Evolutionary conservation across 495 filamentous ascomycete genomes (phyloP).

Genomic region (Neurospora sp.): DNA sequence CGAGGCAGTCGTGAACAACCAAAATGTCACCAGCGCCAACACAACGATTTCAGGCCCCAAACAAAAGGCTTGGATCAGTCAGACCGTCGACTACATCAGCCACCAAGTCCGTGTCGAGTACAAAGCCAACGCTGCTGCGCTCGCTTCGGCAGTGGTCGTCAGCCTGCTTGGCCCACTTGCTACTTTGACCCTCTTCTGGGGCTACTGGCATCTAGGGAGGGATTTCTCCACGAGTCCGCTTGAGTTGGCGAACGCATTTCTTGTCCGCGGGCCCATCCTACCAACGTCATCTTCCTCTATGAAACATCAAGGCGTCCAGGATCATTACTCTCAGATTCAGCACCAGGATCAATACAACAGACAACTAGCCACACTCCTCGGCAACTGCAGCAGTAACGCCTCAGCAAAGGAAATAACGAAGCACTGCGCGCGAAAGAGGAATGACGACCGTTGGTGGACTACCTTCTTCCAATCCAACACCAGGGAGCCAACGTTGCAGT

Average conservation of each 20-base stretch:
- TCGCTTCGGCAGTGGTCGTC: background rate
- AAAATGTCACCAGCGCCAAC: background rate
- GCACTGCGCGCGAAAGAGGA: background rate
- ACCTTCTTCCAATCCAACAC: background rate
- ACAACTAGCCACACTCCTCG: background rate
- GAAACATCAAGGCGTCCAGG: background rate
- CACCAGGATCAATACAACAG: no score
- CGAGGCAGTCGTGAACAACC: background rate
- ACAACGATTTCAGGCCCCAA: no score
- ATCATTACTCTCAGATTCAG: background rate
- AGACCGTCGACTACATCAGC: background rate
- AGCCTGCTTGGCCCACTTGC: background rate
- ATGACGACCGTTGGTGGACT: background rate
- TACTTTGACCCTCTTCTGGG: background rate
- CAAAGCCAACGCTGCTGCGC: background rate
- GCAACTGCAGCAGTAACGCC: background rate
- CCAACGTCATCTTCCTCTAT: background rate
- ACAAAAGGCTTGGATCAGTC: background rate
- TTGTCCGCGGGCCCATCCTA: background rate
- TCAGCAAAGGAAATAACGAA: background rate
- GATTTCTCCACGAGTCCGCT: background rate
- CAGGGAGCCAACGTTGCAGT: background rate
- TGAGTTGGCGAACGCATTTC: background rate
- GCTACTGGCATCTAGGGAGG: background rate
- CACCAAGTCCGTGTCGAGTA: background rate